phyloP scores from a whole-genome alignment of 805 yeast species.

The Danielozyma ontarioensis region DNA sequence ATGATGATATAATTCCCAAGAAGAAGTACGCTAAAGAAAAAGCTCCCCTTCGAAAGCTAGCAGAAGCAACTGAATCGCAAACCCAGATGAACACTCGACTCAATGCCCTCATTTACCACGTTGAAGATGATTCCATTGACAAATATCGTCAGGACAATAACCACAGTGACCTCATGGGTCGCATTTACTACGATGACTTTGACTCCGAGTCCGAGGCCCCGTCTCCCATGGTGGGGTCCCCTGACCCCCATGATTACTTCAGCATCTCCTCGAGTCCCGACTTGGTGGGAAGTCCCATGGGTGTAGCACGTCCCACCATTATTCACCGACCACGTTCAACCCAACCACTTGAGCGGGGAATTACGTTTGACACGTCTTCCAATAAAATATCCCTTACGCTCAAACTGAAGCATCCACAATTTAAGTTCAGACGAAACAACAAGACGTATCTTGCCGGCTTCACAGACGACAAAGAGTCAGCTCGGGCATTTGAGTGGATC shows the following conservation, averaged over 20 bases:
- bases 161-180: conserved; percentile 35
- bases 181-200: conserved; percentile 39
- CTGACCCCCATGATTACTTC: too few relatives aligned
- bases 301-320: background rate
- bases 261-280: too few relatives aligned
- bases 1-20: background rate
- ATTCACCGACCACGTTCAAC: conserved; percentile 2
- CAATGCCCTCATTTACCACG: conserved; percentile 35
- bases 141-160: conserved; percentile 32
- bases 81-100: conserved; percentile 33
- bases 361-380: conserved; percentile 35
- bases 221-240: too few relatives aligned
- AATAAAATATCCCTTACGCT: conserved; percentile 33
- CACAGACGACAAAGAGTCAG: conserved; percentile 32
- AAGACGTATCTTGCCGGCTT: conserved; percentile 38
- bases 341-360: conserved; percentile 33
- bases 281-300: background rate
- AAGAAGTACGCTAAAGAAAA: background rate
- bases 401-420: conserved; percentile 38
- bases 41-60: too few relatives aligned
- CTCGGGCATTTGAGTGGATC: conserved; percentile 39
- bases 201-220: background rate
- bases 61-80: conserved; percentile 16
- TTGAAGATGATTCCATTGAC: conserved; percentile 33
- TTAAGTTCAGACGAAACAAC: conserved; percentile 40